Evolutionary conservation across 2,329 filamentous ascomycete genomes (phyloP), one percentile per base, ranked within the genome.

Genomic region (Botryosphaeria dothidea): DNA sequence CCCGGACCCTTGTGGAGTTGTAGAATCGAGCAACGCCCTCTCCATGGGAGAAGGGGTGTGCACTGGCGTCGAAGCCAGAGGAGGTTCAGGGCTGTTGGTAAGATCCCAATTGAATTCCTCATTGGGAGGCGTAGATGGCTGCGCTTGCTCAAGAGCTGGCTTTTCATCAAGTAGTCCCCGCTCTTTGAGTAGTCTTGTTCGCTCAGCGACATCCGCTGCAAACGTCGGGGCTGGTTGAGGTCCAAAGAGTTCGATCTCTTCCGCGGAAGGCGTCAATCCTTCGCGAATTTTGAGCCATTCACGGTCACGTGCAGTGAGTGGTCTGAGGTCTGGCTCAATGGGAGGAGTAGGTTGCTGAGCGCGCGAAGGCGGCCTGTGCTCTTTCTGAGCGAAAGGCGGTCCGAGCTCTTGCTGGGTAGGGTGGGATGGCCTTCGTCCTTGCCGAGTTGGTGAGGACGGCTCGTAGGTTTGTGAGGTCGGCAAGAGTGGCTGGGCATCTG

Each of bases 31-130:
- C n/a, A n/a, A n/a, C n/a, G n/a, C n/a, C n/a, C n/a, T n/a, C n/a
- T n/a, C n/a, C n/a, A n/a, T n/a, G n/a, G n/a, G n/a, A n/a, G n/a
- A 13, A 15, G 82, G 82, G 3, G 82, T 84, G 4, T 82, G 83
- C 4, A 80, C 79, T 4, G 83, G 76, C 43, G 38, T 41, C 5
- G 38, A 41, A 17, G 38, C 38, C 38, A 41, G 9, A 13, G 17
- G 8, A 17, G 38, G 38, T 11, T 41, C 15, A 13, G 38, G 38
- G 17, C 38, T 41, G 17, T 81, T 76, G 9, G 77, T 76, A 11
- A 74, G 67, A 62, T 79, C 76, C 75, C 73, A 77, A 25, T 75
- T 70, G 25, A 51, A 51, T 25, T 21, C 43, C 11, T 46, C 7
- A 46, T 46, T 41, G 11, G 38, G 9, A 13, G 38, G 38, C 38